Evolutionary conservation across 2,329 filamentous ascomycete genomes (phyloP).

Genomic region (Pseudogymnoascus destructans): DNA sequence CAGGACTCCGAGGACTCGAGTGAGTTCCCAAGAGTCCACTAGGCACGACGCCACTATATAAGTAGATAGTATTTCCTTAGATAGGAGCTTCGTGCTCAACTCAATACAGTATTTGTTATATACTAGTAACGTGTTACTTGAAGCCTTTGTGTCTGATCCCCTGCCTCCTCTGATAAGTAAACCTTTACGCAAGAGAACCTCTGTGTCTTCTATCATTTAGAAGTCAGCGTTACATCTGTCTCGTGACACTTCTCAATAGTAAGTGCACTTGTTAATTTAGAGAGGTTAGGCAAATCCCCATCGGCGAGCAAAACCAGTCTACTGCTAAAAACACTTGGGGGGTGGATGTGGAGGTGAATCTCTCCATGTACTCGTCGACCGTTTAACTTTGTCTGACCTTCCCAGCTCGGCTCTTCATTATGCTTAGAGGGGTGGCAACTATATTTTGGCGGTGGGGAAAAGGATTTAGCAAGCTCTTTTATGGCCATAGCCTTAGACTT

Average conservation of each 20-base stretch:
- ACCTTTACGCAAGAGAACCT: too few species aligned
- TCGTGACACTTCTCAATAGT: conserved; percentile 12
- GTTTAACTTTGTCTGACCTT: conserved; percentile 11
- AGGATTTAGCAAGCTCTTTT: conserved; percentile 16
- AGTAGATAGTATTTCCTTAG: too few species aligned
- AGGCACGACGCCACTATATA: too few species aligned
- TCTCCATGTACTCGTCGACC: conserved; percentile 12
- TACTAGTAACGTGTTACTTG: too few species aligned
- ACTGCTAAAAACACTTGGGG: conserved; percentile 12
- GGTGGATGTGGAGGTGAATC: conserved; percentile 15
- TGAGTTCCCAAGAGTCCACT: too few species aligned
- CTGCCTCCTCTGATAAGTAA: too few species aligned
- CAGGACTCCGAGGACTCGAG: too few species aligned
- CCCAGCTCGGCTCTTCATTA: conserved; percentile 10
- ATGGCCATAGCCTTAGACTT: conserved; percentile 15
- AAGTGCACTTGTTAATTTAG: conserved; percentile 9
- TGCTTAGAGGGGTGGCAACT: conserved; percentile 11
- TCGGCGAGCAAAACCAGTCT: conserved; percentile 13
- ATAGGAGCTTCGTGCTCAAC: too few species aligned
- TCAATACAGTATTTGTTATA: too few species aligned
- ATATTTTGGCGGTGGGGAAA: conserved; percentile 14
- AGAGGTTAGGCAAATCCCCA: conserved; percentile 12
- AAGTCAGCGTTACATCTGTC: too few species aligned
- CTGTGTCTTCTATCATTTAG: too few species aligned
- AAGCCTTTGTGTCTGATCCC: too few species aligned